Evolutionary conservation across 179 eudicot genomes (phyloP), one percentile per base, ranked within the genome.

Genomic region (Monotropa hypopitys): DNA sequence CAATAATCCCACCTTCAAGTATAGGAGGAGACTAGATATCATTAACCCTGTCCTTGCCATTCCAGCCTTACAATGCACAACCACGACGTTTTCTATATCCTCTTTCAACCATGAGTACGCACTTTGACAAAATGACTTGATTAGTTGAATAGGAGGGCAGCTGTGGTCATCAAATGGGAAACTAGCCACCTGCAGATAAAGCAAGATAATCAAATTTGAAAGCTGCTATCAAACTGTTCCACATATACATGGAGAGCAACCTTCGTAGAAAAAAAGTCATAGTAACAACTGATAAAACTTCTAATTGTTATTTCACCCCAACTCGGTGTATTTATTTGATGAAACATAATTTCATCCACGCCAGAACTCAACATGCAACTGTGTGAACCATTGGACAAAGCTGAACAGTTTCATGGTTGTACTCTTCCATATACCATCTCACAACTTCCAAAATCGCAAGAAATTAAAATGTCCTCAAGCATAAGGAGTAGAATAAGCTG

Each of bases 91-190:
- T 75, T 92, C 97, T 62, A 94, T 94, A 84, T 94, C 98, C 86
- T 94, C 96, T 85, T 94, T 94, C 86, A 94, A 84, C 98, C 98
- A 94, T 57, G 97, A 85, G 85, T 92, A 94, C 50, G 98, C 97
- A 87, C 98, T 94, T 82, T 90, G 94, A 79, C 97, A 94, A 83
- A 94, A 94, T 61, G 86, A 85, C 77, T 77, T 87, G 59, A 94
- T 86, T 75, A 94, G 97, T 78, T 90, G 96, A 80, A 90, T 89
- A 40, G 97, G 98, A 69, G 98, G 98, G 81, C 98, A 94, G 77
- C 92, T 94, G 86, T 94, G 97, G 78, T 94, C 98, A 81, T 94
- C 97, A 88, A 94, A 94, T 53, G 98, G 98, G 81, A 90, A 94
- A 77, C 96, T 84, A 79, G 98, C 98, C 72, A 94, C 91, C 97